A percentile compares a stretch with the other conserved stretches of the same genome.
phyloP scores from a whole-genome alignment of 768 basidiomycete species.

The Hortiboletus campestris region DNA sequence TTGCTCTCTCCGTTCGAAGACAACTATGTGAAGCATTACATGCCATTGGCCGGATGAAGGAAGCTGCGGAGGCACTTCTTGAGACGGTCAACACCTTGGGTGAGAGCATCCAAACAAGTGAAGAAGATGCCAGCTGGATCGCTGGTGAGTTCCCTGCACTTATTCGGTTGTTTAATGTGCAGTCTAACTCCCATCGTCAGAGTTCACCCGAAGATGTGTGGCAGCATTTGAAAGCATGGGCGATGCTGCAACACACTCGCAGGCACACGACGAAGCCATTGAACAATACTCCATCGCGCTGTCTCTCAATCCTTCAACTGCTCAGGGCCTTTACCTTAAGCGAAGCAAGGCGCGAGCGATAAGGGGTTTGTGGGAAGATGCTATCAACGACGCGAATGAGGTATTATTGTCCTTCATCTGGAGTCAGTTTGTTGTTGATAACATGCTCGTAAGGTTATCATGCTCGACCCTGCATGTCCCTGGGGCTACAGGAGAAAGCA shows the following conservation, averaged over 20 bases:
- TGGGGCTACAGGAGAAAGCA: constrained; percentile 7
- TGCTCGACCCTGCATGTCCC: constrained; percentile 3
- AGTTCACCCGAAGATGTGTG: constrained; percentile 4
- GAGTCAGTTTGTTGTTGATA: background rate
- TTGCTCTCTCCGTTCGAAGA: constrained; percentile 5
- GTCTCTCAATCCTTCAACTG: constrained; percentile 5
- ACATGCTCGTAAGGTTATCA: background rate
- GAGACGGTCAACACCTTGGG: constrained; percentile 3
- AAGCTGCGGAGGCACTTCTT: constrained; percentile 8
- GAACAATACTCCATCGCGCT: constrained; percentile 14
- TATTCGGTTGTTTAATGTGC: background rate
- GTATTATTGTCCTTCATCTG: background rate
- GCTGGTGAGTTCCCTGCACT: background rate
- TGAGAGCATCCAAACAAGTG: background rate
- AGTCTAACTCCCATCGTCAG: background rate
- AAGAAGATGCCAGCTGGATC: constrained; percentile 3
- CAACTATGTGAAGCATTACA: constrained; percentile 13
- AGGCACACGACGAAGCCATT: constrained; percentile 11
- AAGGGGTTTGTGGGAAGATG: constrained; percentile 13
- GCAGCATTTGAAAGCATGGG: constrained; percentile 11
- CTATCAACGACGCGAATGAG: constrained; percentile 12
- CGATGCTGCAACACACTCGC: constrained; percentile 5
- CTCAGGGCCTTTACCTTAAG: constrained; percentile 5
- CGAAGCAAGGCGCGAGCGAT: constrained; percentile 13
- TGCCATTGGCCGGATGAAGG: constrained; percentile 9